Conservation (phyloP, 345 rosid species). For the Pistacia atlantica region DNA sequence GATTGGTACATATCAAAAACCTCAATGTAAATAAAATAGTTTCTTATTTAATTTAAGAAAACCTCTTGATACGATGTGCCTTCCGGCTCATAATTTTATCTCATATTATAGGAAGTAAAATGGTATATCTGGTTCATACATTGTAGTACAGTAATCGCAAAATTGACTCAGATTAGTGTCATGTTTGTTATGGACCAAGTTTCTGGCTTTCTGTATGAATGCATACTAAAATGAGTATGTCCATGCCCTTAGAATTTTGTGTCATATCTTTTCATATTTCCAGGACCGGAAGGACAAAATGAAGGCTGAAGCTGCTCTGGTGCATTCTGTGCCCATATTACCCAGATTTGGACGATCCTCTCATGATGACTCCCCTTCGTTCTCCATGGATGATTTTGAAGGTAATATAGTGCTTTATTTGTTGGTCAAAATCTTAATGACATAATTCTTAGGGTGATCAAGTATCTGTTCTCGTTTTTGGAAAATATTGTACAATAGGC, state of each 20-base stretch:
- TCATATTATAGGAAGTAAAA: neutral
- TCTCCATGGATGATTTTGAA: constrained; percentile 88
- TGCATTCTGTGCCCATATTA: constrained; percentile 45
- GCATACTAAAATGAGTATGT: neutral
- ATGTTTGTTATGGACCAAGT: neutral
- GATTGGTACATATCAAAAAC: neutral
- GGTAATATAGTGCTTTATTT: constrained; percentile 38
- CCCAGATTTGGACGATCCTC: constrained; percentile 47
- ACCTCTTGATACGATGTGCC: neutral
- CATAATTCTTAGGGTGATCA: neutral
- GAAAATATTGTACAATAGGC: neutral
- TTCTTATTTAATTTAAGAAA: neutral
- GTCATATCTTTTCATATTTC: constrained; percentile 27
- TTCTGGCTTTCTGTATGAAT: neutral
- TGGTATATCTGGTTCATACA: neutral
- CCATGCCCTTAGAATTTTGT: constrained; percentile 21
- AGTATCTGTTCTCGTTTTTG: neutral
- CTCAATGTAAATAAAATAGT: neutral
- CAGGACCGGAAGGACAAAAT: constrained; percentile 79
- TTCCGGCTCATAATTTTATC: neutral
- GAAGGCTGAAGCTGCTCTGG: constrained; percentile 76
- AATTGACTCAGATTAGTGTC: neutral
- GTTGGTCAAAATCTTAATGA: neutral
- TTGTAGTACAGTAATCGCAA: neutral
- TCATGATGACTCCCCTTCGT: constrained; percentile 47